These are phyloP conservation scores for Solanum gracilifrons DNA, from an alignment of 257 asterid genomes.

Conservation along the genomic window DNA sequence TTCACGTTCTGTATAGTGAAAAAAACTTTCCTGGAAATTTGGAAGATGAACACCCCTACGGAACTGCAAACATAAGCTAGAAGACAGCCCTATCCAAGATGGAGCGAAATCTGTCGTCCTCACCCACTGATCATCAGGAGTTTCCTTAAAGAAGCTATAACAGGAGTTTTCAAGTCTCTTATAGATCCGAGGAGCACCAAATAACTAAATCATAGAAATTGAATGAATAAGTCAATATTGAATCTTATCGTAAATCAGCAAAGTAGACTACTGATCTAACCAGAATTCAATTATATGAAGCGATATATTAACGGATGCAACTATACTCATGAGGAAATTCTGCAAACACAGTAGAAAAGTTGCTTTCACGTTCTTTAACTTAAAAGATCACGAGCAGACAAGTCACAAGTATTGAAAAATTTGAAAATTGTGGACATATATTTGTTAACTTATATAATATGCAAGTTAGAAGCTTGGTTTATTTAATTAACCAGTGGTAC, in stretches of 20 bases:
- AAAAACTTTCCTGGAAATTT: conserved; percentile 41
- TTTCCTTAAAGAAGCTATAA: conserved; percentile 23
- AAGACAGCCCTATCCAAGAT: conserved; percentile 66
- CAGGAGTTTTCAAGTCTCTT: conserved; percentile 27
- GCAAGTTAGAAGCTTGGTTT: background rate
- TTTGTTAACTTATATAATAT: background rate
- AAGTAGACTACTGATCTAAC: background rate
- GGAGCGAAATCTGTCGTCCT: conserved; percentile 75
- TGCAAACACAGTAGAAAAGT: background rate
- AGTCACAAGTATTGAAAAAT: background rate
- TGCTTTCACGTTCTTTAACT: background rate
- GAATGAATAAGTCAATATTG: background rate
- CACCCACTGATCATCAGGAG: conserved; percentile 77
- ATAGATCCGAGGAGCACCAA: conserved; percentile 77
- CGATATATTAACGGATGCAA: background rate
- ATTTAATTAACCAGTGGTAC: background rate
- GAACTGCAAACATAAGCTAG: conserved; percentile 68
- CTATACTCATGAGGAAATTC: background rate
- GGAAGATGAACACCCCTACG: conserved; percentile 45
- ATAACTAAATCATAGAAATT: conserved; percentile 28
- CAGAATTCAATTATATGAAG: background rate
- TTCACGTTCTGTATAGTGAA: conserved; percentile 39
- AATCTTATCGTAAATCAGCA: background rate
- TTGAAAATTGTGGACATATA: background rate
- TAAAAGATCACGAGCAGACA: background rate